Conservation (phyloP, 257 asterid genomes). For the Coffea eugenioides region DNA sequence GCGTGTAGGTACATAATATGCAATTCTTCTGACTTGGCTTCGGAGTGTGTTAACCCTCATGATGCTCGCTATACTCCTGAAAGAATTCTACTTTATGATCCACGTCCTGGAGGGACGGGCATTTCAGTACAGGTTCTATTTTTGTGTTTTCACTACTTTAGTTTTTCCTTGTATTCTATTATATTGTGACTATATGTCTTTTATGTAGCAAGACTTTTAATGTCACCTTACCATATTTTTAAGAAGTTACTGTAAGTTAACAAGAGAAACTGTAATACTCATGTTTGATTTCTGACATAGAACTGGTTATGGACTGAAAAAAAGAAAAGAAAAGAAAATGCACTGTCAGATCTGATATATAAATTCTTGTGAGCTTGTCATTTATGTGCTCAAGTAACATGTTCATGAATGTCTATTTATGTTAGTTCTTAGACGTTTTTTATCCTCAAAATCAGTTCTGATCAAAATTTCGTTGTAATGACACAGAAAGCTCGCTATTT, state of each 20-base stretch:
- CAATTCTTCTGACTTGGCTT: constrained; percentile 82
- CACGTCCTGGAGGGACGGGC: constrained; percentile 97
- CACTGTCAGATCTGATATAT: too few relatives aligned
- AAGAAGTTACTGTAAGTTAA: background rate
- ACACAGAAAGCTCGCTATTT: background rate
- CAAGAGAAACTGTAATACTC: background rate
- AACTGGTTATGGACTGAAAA: too few relatives aligned
- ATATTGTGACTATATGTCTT: background rate
- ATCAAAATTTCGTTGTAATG: too few relatives aligned
- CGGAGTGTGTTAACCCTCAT: constrained; percentile 87
- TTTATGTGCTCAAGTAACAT: background rate
- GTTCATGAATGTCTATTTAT: background rate
- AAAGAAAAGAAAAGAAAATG: too few relatives aligned
- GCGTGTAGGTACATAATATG: constrained; percentile 71
- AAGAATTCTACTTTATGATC: constrained; percentile 91
- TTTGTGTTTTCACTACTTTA: background rate
- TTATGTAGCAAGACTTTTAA: background rate
- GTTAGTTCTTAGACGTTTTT: background rate
- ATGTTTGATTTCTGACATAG: background rate
- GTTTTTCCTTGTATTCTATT: background rate
- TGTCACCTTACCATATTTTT: background rate
- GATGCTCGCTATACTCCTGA: constrained; percentile 76
- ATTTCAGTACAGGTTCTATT: constrained; percentile 75
- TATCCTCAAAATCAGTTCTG: background rate
- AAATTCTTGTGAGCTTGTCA: background rate